A percentile compares a stretch with the other conserved stretches of the same genome.
Conservation (phyloP, 1,139 yeast genomes). For the Maudiozyma humilis region DNA sequence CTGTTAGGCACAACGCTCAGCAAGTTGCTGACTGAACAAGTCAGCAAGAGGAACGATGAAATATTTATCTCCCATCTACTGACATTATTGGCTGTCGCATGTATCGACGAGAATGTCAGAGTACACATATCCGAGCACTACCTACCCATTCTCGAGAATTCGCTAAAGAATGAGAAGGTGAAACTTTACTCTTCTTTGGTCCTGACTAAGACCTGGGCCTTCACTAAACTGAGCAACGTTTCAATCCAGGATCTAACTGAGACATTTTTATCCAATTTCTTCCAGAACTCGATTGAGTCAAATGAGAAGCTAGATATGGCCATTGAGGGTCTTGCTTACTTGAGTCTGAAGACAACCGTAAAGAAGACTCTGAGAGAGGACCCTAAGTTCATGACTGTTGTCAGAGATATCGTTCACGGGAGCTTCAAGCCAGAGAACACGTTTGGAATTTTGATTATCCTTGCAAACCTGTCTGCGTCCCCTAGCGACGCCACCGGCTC, state of each 20-base stretch:
- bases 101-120: constrained; percentile 29
- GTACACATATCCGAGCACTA: constrained; percentile 25
- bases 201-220: constrained; percentile 30
- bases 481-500: constrained; percentile 16
- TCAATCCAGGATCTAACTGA: constrained; percentile 18
- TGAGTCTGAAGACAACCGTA: constrained; percentile 25
- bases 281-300: constrained; percentile 1
- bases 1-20: constrained; percentile 23
- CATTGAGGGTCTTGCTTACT: constrained; percentile 31
- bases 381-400: constrained; percentile 13
- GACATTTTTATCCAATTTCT: constrained; percentile 13
- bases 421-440: constrained; percentile 8
- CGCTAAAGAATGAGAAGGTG: constrained; percentile 16
- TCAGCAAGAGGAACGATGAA: constrained; percentile 12
- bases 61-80: constrained; percentile 16
- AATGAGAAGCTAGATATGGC: constrained; percentile 16
- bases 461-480: constrained; percentile 23
- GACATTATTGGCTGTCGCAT: constrained; percentile 23
- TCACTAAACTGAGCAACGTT: constrained; percentile 23
- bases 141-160: constrained; percentile 17
- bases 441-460: constrained; percentile 25
- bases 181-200: constrained; percentile 23
- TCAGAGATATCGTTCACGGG: constrained; percentile 11
- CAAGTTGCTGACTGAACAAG: constrained; percentile 16
- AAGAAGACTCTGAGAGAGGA: constrained; percentile 19